Conservation (phyloP, 108 stramenopile genomes). For the Nannochloropsis oceanica region DNA sequence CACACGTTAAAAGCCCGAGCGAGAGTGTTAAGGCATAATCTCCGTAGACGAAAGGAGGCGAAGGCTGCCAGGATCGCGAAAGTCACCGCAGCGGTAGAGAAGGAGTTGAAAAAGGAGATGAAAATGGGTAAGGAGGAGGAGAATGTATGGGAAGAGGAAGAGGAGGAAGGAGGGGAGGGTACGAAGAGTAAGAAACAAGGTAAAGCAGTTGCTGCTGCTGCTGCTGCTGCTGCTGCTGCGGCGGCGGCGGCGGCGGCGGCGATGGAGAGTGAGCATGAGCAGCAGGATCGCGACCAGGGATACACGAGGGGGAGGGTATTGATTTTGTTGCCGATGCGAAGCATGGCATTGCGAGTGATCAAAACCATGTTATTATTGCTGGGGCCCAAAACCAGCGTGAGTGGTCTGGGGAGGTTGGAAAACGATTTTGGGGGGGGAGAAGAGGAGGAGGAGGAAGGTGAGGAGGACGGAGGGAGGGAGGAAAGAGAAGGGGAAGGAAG, state of each 20-base stretch:
- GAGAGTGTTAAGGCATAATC: conserved; percentile 15
- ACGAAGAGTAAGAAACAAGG: neutral
- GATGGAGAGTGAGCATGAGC: neutral
- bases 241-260: neutral
- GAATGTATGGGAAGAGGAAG: neutral
- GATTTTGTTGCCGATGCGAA: conserved; percentile 17
- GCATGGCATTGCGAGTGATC: conserved; percentile 13
- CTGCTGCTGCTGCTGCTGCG: neutral
- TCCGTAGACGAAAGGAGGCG: neutral
- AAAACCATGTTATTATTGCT: conserved; percentile 13
- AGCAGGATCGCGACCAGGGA: conserved; percentile 18
- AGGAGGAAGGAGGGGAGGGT: neutral
- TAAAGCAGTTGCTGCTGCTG: no score
- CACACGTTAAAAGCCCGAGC: conserved; percentile 12
- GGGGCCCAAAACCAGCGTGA: conserved; percentile 6
- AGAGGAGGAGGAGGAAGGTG: neutral
- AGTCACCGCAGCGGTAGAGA: neutral
- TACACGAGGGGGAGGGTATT: conserved; percentile 20
- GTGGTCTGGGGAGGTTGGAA: conserved; percentile 7
- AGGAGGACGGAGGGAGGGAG: neutral
- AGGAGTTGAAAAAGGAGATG: neutral
- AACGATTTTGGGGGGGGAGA: conserved; percentile 13
- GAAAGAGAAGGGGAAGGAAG: neutral
- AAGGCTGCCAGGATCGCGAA: conserved; percentile 1
- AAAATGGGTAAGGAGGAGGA: neutral